A percentile compares a stretch with the other conserved stretches of the same genome.
phyloP scores from a whole-genome alignment of 2,329 filamentous ascomycete species.

The Cladophialophora exuberans region DNA sequence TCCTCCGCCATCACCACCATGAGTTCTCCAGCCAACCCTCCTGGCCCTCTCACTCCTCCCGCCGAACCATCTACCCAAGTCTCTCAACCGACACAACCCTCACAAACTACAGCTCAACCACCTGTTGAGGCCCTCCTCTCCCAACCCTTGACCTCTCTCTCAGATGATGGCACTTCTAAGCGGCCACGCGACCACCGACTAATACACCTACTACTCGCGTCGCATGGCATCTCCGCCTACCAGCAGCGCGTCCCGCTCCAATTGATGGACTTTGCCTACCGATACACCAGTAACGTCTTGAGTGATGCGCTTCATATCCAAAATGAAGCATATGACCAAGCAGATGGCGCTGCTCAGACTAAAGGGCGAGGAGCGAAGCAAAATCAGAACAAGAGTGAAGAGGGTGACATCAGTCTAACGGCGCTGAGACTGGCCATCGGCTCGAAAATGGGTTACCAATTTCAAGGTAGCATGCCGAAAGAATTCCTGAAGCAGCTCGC shows the following conservation, averaged over 20 bases:
- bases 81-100: conserved; percentile 27
- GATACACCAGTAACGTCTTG: conserved; percentile 57
- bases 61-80: conserved; percentile 41
- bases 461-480: conserved; percentile 62
- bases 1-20: conserved; percentile 10
- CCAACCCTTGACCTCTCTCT: conserved; percentile 48
- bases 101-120: conserved; percentile 24
- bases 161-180: conserved; percentile 51
- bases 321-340: conserved; percentile 52
- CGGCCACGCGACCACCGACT: conserved; percentile 55
- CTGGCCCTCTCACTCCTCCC: conserved; percentile 46
- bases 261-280: conserved; percentile 57
- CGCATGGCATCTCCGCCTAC: conserved; percentile 53
- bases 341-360: conserved; percentile 39
- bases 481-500: conserved; percentile 65
- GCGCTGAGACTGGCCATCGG: conserved; percentile 65
- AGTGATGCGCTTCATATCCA: conserved; percentile 57
- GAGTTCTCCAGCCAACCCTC: conserved; percentile 30
- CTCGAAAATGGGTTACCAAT: conserved; percentile 60
- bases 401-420: conserved; percentile 58
- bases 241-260: conserved; percentile 57
- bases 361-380: conserved; percentile 39
- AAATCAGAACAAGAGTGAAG: conserved; percentile 45
- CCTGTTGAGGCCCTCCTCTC: conserved; percentile 37
- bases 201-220: conserved; percentile 55